phyloP scores from a whole-genome alignment of 306 rosid species.

The Biancaea sappan region DNA sequence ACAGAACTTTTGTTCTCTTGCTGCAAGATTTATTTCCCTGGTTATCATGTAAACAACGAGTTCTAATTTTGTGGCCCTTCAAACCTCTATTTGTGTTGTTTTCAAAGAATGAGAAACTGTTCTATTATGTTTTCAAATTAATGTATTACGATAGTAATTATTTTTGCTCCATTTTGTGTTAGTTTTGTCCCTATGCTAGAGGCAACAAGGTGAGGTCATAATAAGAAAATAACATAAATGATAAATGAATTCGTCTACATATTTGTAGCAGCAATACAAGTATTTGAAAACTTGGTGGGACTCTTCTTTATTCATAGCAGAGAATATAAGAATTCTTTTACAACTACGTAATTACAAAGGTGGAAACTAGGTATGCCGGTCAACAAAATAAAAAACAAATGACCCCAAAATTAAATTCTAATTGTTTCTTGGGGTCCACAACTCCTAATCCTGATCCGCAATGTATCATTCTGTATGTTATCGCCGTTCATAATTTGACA shows the following conservation, averaged over 20 bases:
- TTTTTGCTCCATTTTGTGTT: too few relatives aligned
- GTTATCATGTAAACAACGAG: background rate
- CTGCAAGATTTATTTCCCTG: background rate
- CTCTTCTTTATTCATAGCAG: background rate
- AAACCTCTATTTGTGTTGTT: too few relatives aligned
- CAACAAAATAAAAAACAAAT: background rate
- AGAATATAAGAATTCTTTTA: background rate
- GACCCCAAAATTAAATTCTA: background rate
- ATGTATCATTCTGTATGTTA: background rate
- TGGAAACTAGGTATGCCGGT: background rate
- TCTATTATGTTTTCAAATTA: too few relatives aligned
- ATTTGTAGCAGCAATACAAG: background rate
- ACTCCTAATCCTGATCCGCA: background rate
- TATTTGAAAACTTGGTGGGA: background rate
- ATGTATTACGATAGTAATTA: too few relatives aligned
- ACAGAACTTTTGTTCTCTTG: constrained; percentile 9
- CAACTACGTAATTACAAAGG: background rate
- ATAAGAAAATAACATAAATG: too few relatives aligned
- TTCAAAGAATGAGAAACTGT: too few relatives aligned
- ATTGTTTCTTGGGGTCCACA: background rate
- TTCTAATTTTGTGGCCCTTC: background rate
- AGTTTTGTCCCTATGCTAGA: too few relatives aligned
- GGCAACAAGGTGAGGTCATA: too few relatives aligned
- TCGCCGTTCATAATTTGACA: background rate
- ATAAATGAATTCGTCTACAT: background rate